Evolutionary conservation across 2,329 filamentous ascomycete genomes (phyloP), one percentile per base, ranked within the genome.

Genomic region (Ophiostoma perfectum): DNA sequence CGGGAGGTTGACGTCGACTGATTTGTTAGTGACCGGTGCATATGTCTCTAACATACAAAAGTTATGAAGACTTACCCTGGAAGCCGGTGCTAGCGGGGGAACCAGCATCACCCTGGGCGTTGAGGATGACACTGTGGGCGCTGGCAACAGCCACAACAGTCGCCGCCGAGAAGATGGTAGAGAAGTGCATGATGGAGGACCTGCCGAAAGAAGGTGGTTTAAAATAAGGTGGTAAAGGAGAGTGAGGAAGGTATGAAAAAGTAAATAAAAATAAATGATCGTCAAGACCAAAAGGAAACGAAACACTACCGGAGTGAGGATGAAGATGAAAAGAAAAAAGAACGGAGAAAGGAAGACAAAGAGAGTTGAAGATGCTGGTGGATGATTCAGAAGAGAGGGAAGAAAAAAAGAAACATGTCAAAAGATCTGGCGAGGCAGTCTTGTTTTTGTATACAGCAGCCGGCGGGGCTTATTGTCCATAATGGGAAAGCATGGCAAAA

Each of bases 1-100:
- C 4, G 86, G 84, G 71, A 86, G 79, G 69, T 75, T 76, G 52
- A 81, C 76, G 71, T 85, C 80, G 68, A 88, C 81, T 82, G 70
- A 0, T 16, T 47, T 62, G 66, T 36, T 11, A 52, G 12, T 62
- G 0, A 6, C 2, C 14, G 6, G 27, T 2, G 27, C 27, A 27
- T 2, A 7, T 5, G 2, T 55, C 2, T 41, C 47, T 6, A 45
- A 8, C 0, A 5, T 2, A 3, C 5, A 41, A 7, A 38, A 6
- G 6, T 9, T 4, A 3, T 9, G 8, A 41, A 41, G 16, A 66
- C 68, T 3, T 36, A 72, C 70, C 71, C 36, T 70, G 67, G 67
- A 72, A 72, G n/a, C 69, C 71, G 14, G 70, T 60, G 18, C 68
- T 70, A 47, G 71, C 49, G 0, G 72, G 70, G 4, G 72, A 72